These are phyloP conservation scores for Fraxinus ornus DNA, from an alignment of 305 asterid species.

Conservation along the genomic window DNA sequence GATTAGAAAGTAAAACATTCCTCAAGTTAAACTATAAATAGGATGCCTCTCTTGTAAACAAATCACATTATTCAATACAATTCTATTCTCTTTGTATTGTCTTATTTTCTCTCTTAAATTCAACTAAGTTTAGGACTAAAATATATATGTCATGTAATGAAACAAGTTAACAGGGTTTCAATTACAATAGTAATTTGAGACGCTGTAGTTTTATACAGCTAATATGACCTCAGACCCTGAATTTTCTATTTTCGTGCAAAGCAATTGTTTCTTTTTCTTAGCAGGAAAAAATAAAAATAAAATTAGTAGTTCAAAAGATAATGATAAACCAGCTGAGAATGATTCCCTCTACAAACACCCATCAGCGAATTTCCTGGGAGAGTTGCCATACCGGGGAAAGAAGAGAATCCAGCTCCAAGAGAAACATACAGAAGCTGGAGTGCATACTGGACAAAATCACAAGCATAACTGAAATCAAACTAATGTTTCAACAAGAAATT, in stretches of 20 bases:
- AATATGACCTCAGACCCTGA: not conserved
- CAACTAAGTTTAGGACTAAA: not conserved
- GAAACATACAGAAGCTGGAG: constrained; percentile 65
- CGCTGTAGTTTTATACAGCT: not conserved
- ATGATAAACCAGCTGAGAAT: not conserved
- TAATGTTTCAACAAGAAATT: not conserved
- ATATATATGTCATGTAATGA: not conserved
- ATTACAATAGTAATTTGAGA: not conserved
- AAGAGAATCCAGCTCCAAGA: constrained; percentile 60
- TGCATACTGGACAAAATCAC: constrained; percentile 45
- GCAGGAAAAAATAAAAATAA: not conserved
- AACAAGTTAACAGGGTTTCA: not conserved
- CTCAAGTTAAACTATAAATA: no score
- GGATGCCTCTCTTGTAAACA: no score
- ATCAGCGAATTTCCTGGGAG: not conserved
- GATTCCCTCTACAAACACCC: not conserved
- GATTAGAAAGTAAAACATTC: no score
- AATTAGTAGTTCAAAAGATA: not conserved
- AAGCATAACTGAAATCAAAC: not conserved
- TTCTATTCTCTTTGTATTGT: no score
- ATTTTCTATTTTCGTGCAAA: no score
- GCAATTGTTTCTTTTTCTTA: not conserved
- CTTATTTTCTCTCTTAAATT: no score
- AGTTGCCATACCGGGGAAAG: constrained; percentile 56
- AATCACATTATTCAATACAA: no score